A percentile compares a stretch with the other conserved stretches of the same genome.
Conservation (phyloP, 139 green algal genomes). For the Coccomyxa sp. region DNA sequence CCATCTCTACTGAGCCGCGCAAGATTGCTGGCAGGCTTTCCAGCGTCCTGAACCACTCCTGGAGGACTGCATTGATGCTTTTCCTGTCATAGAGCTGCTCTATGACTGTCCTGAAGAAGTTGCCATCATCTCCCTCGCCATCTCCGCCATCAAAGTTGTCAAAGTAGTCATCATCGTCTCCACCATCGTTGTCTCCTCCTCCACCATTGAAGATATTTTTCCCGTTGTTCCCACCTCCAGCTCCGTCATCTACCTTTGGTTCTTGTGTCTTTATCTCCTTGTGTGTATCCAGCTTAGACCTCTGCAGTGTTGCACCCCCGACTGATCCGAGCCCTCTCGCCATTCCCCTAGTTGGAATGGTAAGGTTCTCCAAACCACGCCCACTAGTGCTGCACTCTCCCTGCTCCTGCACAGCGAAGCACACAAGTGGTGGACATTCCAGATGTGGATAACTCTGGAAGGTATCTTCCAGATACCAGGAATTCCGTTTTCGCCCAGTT, state of each 20-base stretch:
- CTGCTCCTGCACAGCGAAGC: not conserved
- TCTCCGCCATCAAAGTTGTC: constrained; percentile 75
- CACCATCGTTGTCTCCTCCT: constrained; percentile 51
- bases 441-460: not conserved
- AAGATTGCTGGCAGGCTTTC: constrained; percentile 82
- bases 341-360: constrained; percentile 44
- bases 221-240: constrained; percentile 75
- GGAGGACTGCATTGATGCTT: constrained; percentile 83
- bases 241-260: constrained; percentile 73
- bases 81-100: constrained; percentile 85
- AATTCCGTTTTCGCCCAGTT: not conserved
- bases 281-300: constrained; percentile 51
- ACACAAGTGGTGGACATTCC: not conserved
- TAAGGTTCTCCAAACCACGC: constrained; percentile 6
- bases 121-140: constrained; percentile 64
- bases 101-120: constrained; percentile 72
- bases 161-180: constrained; percentile 84
- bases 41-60: constrained; percentile 88
- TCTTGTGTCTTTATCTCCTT: constrained; percentile 27
- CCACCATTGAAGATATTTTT: constrained; percentile 89
- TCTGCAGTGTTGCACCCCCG: constrained; percentile 45
- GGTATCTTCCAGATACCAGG: not conserved
- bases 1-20: constrained; percentile 86
- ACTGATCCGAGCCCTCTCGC: constrained; percentile 32
- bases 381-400: not conserved